Base-by-base conservation (phyloP, 352 stramenopile species). In the Pythium chondricola region DNA sequence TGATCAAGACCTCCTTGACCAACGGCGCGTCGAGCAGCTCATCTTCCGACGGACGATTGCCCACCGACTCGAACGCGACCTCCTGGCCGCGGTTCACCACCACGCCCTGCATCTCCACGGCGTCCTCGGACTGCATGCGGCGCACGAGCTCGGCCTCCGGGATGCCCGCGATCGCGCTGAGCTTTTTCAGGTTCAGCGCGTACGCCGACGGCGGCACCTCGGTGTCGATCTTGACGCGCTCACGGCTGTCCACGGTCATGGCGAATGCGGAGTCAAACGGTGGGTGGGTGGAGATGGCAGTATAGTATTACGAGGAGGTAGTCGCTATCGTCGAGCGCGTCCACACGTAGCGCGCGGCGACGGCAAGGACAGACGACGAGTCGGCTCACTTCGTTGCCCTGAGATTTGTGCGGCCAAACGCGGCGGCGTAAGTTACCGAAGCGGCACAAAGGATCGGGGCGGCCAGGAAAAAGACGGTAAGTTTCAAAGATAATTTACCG, bases 171-270 rank as follows among this genome's bases (percentile, higher is more conserved):
- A 88, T 59, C 47, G 65, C 41, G 48, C 80, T 91, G 20, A 91
- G 69, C 58, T 80, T 79, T 30, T 69, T 58, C 33, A 91, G 69
- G 52, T 88, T 58, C 32, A 91, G 51, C 51, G 76, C 69, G 26
- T 88, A 91, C 36, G 87, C 76, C 39, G 67, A 85, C n/a, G 79
- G 85, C 24, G 79, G 79, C 61, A 91, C 79, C 48, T 90, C 76
- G 31, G 73, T 84, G 61, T 88, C 73, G 58, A 88, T 75, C 59
- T 72, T 47, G 32, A 83, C 57, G n/a, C 58, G 58, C 43, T 61
- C 52, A 32, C 58, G 46, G 17, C 37, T 47, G 20, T 59, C 40
- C 39, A 54, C 47, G 14, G 43, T 24, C 42, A 48, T 62, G 27
- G 25, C 41, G 25, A 44, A 13, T 4, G 17, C 14, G 35, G n/a